Percentiles rank a stretch among this genome's conserved stretches.
These are phyloP conservation scores for Primulina huaijiensis DNA, from an alignment of 257 asterid genomes.

Conservation along the genomic window DNA sequence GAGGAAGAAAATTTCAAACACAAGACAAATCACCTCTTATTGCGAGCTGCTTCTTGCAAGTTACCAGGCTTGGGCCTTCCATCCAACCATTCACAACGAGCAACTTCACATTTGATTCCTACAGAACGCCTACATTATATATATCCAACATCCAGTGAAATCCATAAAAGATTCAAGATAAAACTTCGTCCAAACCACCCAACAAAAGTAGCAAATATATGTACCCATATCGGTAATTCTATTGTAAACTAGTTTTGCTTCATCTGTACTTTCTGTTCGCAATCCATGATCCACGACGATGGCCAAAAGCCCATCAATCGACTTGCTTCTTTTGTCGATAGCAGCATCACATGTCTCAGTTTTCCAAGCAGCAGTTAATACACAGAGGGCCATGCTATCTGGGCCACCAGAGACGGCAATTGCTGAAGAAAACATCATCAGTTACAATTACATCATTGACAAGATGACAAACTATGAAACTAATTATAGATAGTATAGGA, in stretches of 20 bases:
- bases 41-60: conserved; percentile 90
- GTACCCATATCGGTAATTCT: conserved; percentile 81
- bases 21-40: conserved; percentile 54
- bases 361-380: conserved; percentile 80
- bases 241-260: conserved; percentile 53
- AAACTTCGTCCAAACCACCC: conserved; percentile 20
- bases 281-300: conserved; percentile 87
- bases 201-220: conserved; percentile 17
- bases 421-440: conserved; percentile 46
- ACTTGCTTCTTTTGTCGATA: conserved; percentile 35
- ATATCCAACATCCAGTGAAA: conserved; percentile 33
- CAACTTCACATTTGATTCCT: conserved; percentile 87
- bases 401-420: conserved; percentile 96
- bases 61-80: conserved; percentile 79
- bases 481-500: no score
- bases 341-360: conserved; percentile 32
- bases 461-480: neutral
- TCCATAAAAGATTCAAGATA: conserved; percentile 27
- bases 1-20: neutral
- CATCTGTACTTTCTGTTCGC: conserved; percentile 76
- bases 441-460: conserved; percentile 3
- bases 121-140: conserved; percentile 50
- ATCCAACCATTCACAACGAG: conserved; percentile 70
- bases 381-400: conserved; percentile 88
- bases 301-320: conserved; percentile 67